phyloP scores from a whole-genome alignment of 306 rosid species.

The Lathyrus sativus region DNA sequence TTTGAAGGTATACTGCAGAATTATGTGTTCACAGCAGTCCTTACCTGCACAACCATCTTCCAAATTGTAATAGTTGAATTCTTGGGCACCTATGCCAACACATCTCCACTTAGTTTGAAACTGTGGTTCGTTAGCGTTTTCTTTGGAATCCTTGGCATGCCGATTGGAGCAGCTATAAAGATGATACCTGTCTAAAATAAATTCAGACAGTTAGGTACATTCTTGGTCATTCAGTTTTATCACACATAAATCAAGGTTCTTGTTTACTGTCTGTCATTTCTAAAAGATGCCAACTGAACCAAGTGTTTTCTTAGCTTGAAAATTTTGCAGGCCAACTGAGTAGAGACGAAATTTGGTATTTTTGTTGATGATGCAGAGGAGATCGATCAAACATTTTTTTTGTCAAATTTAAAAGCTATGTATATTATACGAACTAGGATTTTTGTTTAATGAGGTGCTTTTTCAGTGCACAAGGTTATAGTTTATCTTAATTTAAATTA shows the following conservation, averaged over 20 bases:
- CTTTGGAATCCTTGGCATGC: no score
- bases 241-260: conserved; percentile 15
- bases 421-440: conserved; percentile 33
- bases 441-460: conserved; percentile 22
- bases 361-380: conserved; percentile 11
- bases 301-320: conserved; percentile 15
- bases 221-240: conserved; percentile 26
- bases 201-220: conserved; percentile 43
- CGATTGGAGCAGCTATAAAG: no score
- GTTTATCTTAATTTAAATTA: conserved; percentile 32
- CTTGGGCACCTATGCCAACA: no score
- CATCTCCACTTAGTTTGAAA: no score
- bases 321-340: conserved; percentile 24
- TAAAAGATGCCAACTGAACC: conserved; percentile 10
- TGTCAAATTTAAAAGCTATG: conserved; percentile 37
- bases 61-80: no score
- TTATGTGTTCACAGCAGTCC: conserved; percentile 79
- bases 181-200: no score
- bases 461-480: conserved; percentile 17
- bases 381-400: conserved; percentile 29
- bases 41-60: conserved; percentile 71
- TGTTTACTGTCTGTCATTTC: conserved; percentile 27
- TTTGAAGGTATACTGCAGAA: conserved; percentile 77
- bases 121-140: no score
- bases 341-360: conserved; percentile 28